Evolutionary conservation across 2,329 filamentous ascomycete species (phyloP).

Genomic region (Colletotrichum plurivorum): DNA sequence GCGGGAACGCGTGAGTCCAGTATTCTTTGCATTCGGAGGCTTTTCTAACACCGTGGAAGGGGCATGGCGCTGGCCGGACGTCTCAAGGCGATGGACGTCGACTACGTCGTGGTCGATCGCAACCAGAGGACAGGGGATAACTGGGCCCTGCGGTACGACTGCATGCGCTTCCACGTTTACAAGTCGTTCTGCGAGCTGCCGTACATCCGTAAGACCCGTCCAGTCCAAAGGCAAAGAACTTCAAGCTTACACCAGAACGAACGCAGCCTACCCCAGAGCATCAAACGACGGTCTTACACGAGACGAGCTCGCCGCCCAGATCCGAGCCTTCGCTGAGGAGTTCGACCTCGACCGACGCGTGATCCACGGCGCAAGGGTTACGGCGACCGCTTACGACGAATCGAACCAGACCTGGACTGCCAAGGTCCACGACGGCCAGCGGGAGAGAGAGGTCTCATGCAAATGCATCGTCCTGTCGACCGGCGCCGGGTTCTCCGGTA

Average conservation of each 20-base stretch:
- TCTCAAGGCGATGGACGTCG: constrained; percentile 54
- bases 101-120: constrained; percentile 53
- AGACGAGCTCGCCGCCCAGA: constrained; percentile 45
- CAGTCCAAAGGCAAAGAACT: neutral
- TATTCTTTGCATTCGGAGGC: accelerated
- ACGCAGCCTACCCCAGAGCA: constrained; percentile 38
- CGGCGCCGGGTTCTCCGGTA: constrained; percentile 44
- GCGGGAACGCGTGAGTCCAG: constrained; percentile 49
- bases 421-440: constrained; percentile 37
- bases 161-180: constrained; percentile 55
- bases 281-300: constrained; percentile 42
- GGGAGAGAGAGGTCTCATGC: constrained; percentile 22
- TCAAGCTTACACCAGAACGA: neutral
- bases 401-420: constrained; percentile 46
- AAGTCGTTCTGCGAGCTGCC: constrained; percentile 53
- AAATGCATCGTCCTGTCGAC: constrained; percentile 48
- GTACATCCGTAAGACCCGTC: constrained; percentile 48
- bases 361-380: constrained; percentile 47
- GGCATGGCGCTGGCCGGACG: constrained; percentile 51
- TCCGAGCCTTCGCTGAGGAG: constrained; percentile 45
- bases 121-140: constrained; percentile 54
- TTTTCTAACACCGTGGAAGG: constrained; percentile 13
- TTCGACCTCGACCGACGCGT: constrained; percentile 49
- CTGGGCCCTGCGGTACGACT: constrained; percentile 56
- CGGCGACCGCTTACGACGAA: constrained; percentile 45